phyloP scores from a whole-genome alignment of 345 rosid species.

The Lepidium africanum region DNA sequence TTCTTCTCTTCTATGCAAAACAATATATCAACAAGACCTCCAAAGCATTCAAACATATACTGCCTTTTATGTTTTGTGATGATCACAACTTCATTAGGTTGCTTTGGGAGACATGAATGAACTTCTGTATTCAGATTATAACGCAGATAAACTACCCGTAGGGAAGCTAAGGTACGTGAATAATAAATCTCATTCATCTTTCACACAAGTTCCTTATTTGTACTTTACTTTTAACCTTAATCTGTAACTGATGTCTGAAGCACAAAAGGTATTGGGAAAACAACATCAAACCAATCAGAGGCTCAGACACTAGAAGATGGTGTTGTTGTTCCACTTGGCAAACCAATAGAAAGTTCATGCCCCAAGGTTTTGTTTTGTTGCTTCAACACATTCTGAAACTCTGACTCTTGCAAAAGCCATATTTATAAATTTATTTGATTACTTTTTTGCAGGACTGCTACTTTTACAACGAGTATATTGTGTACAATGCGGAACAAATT shows the following conservation, averaged over 20 bases:
- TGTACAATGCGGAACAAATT: conserved; percentile 77
- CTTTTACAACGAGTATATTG: conserved; percentile 75
- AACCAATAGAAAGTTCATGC: conserved; percentile 39
- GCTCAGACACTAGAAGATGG: conserved; percentile 59
- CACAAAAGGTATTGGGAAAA: conserved; percentile 75
- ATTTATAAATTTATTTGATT: no score
- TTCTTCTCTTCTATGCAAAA: no score
- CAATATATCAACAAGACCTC: background rate
- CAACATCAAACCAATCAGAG: conserved; percentile 59
- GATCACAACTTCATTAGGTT: conserved; percentile 41
- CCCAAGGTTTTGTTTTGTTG: conserved; percentile 17
- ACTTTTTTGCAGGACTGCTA: conserved; percentile 40
- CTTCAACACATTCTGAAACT: background rate
- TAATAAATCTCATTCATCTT: background rate
- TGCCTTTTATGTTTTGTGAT: background rate
- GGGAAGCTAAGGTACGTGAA: conserved; percentile 71
- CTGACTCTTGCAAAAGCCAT: no score
- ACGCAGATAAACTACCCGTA: conserved; percentile 61
- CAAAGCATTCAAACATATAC: background rate
- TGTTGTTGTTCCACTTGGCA: conserved; percentile 67
- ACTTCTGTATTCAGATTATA: conserved; percentile 45
- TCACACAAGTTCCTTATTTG: background rate
- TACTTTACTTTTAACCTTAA: background rate
- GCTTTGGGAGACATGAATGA: conserved; percentile 90
- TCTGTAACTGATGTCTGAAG: conserved; percentile 32